Evolutionary conservation across 345 rosid species (phyloP).

Genomic region (Melaleuca alternifolia): DNA sequence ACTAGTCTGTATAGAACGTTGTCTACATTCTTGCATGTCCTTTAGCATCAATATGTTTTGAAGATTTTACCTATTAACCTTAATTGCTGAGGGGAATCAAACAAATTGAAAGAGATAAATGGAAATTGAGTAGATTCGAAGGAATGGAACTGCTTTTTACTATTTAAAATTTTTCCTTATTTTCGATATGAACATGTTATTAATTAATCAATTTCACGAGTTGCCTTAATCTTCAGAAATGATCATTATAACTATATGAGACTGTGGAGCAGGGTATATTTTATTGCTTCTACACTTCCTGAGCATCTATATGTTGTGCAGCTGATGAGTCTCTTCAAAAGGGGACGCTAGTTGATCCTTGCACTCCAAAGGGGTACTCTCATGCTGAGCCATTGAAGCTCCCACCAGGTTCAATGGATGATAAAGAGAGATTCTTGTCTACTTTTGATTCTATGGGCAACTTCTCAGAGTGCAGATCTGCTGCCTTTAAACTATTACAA

Average conservation of each 20-base stretch:
- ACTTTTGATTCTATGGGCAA: conserved; percentile 56
- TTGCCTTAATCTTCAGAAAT: neutral
- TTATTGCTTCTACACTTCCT: neutral
- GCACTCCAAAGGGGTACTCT: conserved; percentile 73
- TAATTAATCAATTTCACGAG: neutral
- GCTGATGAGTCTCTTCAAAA: conserved; percentile 28
- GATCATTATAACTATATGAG: neutral
- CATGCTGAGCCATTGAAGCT: conserved; percentile 14
- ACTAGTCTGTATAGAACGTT: neutral
- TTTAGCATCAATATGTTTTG: neutral
- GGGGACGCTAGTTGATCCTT: conserved; percentile 49
- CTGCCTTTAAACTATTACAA: conserved; percentile 46
- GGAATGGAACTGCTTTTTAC: neutral
- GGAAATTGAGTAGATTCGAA: neutral
- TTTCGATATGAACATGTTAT: neutral
- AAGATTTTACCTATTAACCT: neutral
- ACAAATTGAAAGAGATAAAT: neutral
- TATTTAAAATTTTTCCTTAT: neutral
- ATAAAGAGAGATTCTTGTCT: conserved; percentile 17
- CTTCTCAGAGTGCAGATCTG: conserved; percentile 86
- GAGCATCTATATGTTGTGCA: conserved; percentile 10
- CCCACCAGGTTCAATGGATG: conserved; percentile 29
- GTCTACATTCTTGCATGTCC: neutral
- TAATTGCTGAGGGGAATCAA: neutral
- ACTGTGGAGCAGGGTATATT: neutral